phyloP scores from a whole-genome alignment of 2,329 filamentous ascomycete genomes.

The Aspergillus quadrilineatus region DNA sequence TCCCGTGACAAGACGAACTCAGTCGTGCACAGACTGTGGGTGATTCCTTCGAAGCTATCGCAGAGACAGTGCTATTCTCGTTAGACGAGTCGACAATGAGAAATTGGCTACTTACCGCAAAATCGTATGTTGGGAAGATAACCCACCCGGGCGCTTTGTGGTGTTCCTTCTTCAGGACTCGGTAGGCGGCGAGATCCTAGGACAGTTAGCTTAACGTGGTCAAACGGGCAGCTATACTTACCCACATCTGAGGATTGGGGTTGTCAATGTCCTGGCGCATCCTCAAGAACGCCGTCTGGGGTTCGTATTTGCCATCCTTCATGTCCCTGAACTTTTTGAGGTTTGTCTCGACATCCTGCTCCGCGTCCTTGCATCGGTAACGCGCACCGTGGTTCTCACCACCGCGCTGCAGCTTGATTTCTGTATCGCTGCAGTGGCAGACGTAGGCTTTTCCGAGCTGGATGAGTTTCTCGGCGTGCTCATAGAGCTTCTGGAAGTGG shows the following conservation, averaged over 20 bases:
- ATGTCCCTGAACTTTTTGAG: slow-evolving; percentile 77
- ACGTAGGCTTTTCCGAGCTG: slow-evolving; percentile 70
- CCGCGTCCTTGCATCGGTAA: slow-evolving; percentile 50
- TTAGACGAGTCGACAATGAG: neutral
- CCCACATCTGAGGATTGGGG: slow-evolving; percentile 92
- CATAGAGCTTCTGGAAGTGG: slow-evolving; percentile 84
- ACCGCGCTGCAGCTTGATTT: slow-evolving; percentile 79
- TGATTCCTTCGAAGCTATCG: slow-evolving; percentile 89
- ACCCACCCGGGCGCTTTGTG: slow-evolving; percentile 71
- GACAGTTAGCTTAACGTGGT: neutral
- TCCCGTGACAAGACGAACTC: slow-evolving; percentile 83
- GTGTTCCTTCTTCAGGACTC: slow-evolving; percentile 62
- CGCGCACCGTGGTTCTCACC: slow-evolving; percentile 70
- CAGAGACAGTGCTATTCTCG: slow-evolving; percentile 62
- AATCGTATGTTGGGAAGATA: slow-evolving; percentile 91
- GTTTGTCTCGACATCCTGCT: slow-evolving; percentile 43
- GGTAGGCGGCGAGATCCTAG: slow-evolving; percentile 78
- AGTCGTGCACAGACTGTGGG: slow-evolving; percentile 88
- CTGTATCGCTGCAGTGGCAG: slow-evolving; percentile 76
- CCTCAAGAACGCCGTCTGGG: slow-evolving; percentile 77
- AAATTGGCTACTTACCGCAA: slow-evolving; percentile 17
- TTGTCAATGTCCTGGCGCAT: slow-evolving; percentile 83
- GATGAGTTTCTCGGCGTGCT: slow-evolving; percentile 83
- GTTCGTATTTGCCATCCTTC: slow-evolving; percentile 86
- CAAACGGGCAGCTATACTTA: neutral